phyloP scores from a whole-genome alignment of 140 eudicot species.

The Senecio squalidus region DNA sequence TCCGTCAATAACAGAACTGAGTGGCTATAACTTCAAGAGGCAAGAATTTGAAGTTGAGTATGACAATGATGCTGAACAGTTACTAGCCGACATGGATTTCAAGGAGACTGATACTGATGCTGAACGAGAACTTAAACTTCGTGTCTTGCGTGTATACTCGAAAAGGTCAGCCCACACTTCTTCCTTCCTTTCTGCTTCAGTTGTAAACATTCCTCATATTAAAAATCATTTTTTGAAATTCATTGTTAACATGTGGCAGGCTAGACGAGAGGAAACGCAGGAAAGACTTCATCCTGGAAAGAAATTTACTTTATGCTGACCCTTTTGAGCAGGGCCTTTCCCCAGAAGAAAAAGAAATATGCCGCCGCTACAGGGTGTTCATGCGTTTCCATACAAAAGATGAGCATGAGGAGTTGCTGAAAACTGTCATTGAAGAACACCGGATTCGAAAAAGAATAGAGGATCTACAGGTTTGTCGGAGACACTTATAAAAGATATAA shows the following conservation, averaged over 20 bases:
- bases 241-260: slow-evolving; percentile 37
- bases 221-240: not conserved
- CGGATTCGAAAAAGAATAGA: slow-evolving; percentile 68
- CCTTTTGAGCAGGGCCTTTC: slow-evolving; percentile 76
- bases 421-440: slow-evolving; percentile 80
- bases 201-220: not conserved
- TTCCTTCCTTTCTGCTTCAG: not conserved
- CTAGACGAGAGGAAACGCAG: slow-evolving; percentile 96
- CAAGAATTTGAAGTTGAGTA: slow-evolving; percentile 95
- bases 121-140: slow-evolving; percentile 83
- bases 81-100: slow-evolving; percentile 96
- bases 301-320: slow-evolving; percentile 72
- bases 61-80: slow-evolving; percentile 97
- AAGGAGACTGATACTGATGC: slow-evolving; percentile 83
- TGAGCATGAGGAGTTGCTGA: slow-evolving; percentile 72
- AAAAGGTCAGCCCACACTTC: slow-evolving; percentile 41
- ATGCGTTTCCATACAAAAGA: slow-evolving; percentile 93
- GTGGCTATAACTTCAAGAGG: slow-evolving; percentile 87
- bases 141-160: slow-evolving; percentile 72
- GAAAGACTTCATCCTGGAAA: slow-evolving; percentile 80
- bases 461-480: slow-evolving; percentile 63
- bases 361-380: slow-evolving; percentile 68
- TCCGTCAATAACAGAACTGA: slow-evolving; percentile 62
- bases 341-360: slow-evolving; percentile 77
- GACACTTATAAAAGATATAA: not conserved